Evolutionary conservation across 805 yeast genomes (phyloP).

Genomic region (Saturnispora galanensis): DNA sequence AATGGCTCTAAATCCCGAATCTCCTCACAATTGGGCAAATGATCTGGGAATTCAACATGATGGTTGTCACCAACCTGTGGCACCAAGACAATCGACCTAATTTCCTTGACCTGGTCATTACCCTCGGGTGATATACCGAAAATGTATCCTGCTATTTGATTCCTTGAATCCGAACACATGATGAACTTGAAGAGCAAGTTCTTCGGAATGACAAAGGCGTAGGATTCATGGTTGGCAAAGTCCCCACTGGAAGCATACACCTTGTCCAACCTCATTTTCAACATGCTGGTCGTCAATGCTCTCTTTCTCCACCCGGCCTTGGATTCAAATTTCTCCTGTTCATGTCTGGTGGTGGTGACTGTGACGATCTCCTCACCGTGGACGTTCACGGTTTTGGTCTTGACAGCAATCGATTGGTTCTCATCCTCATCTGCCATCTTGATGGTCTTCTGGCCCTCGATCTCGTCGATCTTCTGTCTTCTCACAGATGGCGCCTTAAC

Average conservation of each 20-base stretch:
- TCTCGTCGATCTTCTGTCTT: constrained; percentile 74
- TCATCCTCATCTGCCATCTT: constrained; percentile 28
- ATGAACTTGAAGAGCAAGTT: constrained; percentile 70
- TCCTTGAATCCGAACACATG: constrained; percentile 68
- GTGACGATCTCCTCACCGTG: constrained; percentile 96
- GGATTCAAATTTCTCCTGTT: constrained; percentile 73
- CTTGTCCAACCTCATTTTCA: constrained; percentile 66
- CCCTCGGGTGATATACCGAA: constrained; percentile 76
- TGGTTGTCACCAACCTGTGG: constrained; percentile 80
- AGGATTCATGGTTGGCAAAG: constrained; percentile 37
- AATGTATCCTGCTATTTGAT: constrained; percentile 72
- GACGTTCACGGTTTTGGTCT: constrained; percentile 75
- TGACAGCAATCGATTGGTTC: constrained; percentile 61
- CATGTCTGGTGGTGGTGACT: constrained; percentile 84
- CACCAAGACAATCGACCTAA: constrained; percentile 61
- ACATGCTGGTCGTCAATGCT: constrained; percentile 67
- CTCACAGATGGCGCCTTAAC: constrained; percentile 81
- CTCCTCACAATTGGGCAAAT: constrained; percentile 32
- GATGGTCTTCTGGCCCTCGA: constrained; percentile 41
- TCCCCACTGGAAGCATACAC: constrained; percentile 65
- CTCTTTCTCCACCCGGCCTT: constrained; percentile 85
- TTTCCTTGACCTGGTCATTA: constrained; percentile 65
- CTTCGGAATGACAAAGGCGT: constrained; percentile 73
- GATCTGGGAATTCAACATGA: constrained; percentile 50
- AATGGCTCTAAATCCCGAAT: constrained; percentile 59